phyloP scores from a whole-genome alignment of 768 basidiomycete genomes.

The Russula olivacea region DNA sequence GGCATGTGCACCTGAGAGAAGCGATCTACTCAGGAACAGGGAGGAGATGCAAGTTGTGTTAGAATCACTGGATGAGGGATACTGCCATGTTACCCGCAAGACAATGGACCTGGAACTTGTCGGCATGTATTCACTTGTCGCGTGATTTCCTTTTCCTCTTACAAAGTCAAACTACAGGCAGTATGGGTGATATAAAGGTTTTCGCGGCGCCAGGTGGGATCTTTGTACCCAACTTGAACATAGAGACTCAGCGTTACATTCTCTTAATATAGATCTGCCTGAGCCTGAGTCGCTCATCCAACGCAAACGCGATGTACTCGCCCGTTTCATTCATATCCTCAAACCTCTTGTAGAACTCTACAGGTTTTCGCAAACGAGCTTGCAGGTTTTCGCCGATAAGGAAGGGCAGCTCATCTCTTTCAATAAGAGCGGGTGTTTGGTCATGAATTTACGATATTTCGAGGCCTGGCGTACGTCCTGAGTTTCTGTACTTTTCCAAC shows the following conservation, averaged over 20 bases:
- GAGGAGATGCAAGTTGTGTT: slow-evolving; percentile 65
- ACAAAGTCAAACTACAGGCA: background rate
- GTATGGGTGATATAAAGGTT: slow-evolving; percentile 4
- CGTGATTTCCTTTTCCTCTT: background rate
- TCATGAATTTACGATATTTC: slow-evolving; percentile 81
- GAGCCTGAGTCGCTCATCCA: slow-evolving; percentile 45
- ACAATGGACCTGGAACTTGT: slow-evolving; percentile 52
- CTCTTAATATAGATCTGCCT: slow-evolving; percentile 46
- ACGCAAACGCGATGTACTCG: slow-evolving; percentile 49
- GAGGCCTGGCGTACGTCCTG: slow-evolving; percentile 76
- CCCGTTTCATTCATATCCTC: slow-evolving; percentile 72
- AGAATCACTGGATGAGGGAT: slow-evolving; percentile 73
- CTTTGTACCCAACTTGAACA: background rate
- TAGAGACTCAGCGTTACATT: background rate
- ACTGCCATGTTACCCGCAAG: slow-evolving; percentile 70
- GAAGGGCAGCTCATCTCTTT: slow-evolving; percentile 84
- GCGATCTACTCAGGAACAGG: slow-evolving; percentile 53
- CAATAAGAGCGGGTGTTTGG: slow-evolving; percentile 83
- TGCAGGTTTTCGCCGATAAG: slow-evolving; percentile 85
- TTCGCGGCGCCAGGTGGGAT: slow-evolving; percentile 16
- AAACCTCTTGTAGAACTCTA: slow-evolving; percentile 64
- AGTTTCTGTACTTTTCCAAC: background rate
- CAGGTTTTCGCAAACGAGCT: slow-evolving; percentile 59
- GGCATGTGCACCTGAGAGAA: slow-evolving; percentile 59
- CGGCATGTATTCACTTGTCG: slow-evolving; percentile 38